Evolutionary conservation across 768 basidiomycete genomes (phyloP), one percentile per base, ranked within the genome.

Genomic region (Exidia glandulosa): DNA sequence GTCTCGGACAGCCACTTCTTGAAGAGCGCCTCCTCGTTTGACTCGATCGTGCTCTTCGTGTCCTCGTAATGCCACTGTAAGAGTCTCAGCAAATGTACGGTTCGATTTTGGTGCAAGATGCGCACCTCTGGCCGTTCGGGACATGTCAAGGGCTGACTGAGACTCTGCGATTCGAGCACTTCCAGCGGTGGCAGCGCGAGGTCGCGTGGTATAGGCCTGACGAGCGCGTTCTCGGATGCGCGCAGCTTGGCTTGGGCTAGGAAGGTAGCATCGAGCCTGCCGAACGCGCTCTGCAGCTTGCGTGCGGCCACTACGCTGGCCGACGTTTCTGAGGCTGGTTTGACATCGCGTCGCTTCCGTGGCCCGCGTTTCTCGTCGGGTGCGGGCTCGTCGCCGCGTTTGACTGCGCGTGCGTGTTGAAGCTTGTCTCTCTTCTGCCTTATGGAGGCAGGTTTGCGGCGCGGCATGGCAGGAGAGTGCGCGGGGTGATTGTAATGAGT

Each of bases 1-100:
- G 84, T 87, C 64, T 82, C 74, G 3, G 74, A 69, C 23, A 91
- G 74, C 92, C 94, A 96, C 68, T 85, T 86, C 59, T 73, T 79
- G 73, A 92, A 94, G 37, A 84, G 52, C 0, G 85, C 90, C 67
- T 92, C 89, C 72, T 97, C 94, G 68, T 95, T 96, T 58, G 76
- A 78, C 67, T 97, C 93, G 16, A 97, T 85, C 72, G 94, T 89
- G 25, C 80, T 82, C 76, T 95, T 97, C 41, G 84, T 79, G 85
- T 88, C 88, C 27, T 88, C 86, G 69, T 83, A 90, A 23, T 81
- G 76, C 90, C 94, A 96, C 70, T 54, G 27, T n/a, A n/a, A 6
- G 14, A 4, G 1, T 13, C 14, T 54, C 4, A 54, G 50, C 50
- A 27, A 54, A 19, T 7, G 25, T 12, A 1, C 6, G 41, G 0